phyloP scores from a whole-genome alignment of 257 asterid genomes.

The Parsonsia alboflavescens region DNA sequence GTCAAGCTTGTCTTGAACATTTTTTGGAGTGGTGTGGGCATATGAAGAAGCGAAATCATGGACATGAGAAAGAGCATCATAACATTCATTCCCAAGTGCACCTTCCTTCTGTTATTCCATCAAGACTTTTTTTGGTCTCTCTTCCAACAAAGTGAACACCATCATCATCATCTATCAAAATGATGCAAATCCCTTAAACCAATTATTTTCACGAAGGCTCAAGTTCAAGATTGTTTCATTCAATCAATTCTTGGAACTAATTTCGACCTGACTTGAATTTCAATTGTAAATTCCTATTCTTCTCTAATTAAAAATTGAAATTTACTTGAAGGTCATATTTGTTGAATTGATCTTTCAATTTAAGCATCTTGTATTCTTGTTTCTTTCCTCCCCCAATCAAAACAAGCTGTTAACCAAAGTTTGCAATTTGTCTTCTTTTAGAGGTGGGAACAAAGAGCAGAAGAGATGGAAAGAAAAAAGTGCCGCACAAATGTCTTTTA shows the following conservation, averaged over 20 bases:
- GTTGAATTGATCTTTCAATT: background rate
- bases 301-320: background rate
- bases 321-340: background rate
- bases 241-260: no score
- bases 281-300: no score
- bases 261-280: no score
- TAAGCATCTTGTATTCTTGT: background rate
- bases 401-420: background rate
- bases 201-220: no score
- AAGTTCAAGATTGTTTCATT: no score
- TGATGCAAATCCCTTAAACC: background rate
- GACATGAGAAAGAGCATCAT: background rate
- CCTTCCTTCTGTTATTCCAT: background rate
- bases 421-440: background rate
- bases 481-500: background rate
- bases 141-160: background rate
- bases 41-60: background rate
- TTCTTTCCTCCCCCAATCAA: background rate
- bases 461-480: background rate
- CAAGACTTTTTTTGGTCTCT: slow-evolving; percentile 12
- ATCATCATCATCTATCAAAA: background rate
- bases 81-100: background rate
- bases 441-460: background rate
- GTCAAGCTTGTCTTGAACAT: background rate
- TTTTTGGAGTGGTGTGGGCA: background rate